phyloP scores from a whole-genome alignment of 2,329 filamentous ascomycete species.

The Didymella pomorum region DNA sequence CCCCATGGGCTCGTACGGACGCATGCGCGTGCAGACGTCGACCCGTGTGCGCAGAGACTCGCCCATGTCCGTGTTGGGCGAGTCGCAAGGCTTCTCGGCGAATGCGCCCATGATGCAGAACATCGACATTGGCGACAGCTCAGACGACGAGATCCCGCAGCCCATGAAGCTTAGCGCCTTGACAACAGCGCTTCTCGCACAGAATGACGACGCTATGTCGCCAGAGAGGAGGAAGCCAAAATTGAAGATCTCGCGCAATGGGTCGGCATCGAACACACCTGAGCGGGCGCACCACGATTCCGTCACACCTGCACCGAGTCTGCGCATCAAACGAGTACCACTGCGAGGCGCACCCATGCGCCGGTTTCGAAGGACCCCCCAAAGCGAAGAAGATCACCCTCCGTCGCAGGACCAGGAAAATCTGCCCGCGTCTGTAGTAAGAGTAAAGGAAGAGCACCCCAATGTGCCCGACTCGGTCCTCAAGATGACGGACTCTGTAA shows the following conservation, averaged over 20 bases:
- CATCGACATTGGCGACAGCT: constrained; percentile 77
- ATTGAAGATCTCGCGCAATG: constrained; percentile 49
- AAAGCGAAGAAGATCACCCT: constrained; percentile 50
- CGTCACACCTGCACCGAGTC: constrained; percentile 52
- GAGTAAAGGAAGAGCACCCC: constrained; percentile 31
- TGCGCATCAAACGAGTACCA: constrained; percentile 51
- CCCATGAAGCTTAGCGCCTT: constrained; percentile 94
- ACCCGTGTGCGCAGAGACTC: constrained; percentile 55
- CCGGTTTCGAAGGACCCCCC: constrained; percentile 49
- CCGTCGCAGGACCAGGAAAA: constrained; percentile 82
- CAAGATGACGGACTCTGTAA: constrained; percentile 39
- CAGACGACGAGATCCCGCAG: constrained; percentile 86
- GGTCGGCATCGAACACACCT: constrained; percentile 48
- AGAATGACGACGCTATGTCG: constrained; percentile 53
- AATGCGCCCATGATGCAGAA: constrained; percentile 58
- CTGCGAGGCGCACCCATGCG: constrained; percentile 52
- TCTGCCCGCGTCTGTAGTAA: constrained; percentile 57
- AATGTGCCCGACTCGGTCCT: constrained; percentile 29
- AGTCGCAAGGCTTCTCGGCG: constrained; percentile 56
- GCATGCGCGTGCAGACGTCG: constrained; percentile 48
- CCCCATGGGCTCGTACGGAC: constrained; percentile 51
- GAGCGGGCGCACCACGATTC: constrained; percentile 42
- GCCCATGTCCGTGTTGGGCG: constrained; percentile 55
- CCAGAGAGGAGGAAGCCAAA: constrained; percentile 51
- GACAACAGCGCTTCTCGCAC: constrained; percentile 79